These are phyloP conservation scores for Lycium barbarum DNA, from an alignment of 257 asterid genomes.

Conservation along the genomic window DNA sequence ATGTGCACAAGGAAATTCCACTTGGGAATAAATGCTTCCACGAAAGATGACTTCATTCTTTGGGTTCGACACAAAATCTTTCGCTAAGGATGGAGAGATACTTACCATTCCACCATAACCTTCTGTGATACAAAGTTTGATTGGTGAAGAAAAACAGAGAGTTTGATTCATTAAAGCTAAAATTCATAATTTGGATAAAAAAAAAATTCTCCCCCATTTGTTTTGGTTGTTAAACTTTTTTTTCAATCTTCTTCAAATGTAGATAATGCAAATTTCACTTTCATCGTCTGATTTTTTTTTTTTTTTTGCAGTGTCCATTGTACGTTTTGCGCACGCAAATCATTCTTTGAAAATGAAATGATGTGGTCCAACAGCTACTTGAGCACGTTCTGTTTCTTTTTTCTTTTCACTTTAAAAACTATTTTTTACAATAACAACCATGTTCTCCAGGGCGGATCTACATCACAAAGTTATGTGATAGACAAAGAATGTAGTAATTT, in stretches of 20 bases:
- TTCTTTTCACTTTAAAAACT: neutral
- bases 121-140: no score
- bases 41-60: no score
- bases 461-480: accelerated
- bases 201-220: no score
- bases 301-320: neutral
- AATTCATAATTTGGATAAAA: neutral
- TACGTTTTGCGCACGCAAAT: neutral
- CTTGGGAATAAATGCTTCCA: no score
- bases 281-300: neutral
- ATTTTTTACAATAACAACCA: neutral
- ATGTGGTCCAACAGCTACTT: conserved; percentile 18
- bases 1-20: no score
- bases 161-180: neutral
- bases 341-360: neutral
- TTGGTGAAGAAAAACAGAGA: no score
- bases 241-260: neutral
- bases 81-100: no score
- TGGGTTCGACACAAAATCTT: no score
- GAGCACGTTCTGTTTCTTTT: neutral
- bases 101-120: no score
- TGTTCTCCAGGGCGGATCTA: no score
- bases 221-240: no score
- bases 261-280: neutral
- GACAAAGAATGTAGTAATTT: neutral